Evolutionary conservation across 2,329 filamentous ascomycete species (phyloP).

Genomic region (Lizonia empirigonia): DNA sequence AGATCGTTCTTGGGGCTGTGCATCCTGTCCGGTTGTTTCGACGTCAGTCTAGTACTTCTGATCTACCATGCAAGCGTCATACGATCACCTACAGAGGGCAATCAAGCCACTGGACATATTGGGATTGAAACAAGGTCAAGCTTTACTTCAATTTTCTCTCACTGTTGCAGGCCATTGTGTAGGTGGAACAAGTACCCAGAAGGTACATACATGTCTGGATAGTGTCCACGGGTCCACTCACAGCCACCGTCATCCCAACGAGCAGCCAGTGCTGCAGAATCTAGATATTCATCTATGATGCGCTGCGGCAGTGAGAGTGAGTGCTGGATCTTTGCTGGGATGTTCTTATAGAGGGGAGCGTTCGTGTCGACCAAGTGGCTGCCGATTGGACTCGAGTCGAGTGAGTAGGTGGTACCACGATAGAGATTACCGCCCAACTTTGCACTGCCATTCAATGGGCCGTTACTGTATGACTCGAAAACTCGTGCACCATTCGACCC

Average conservation of each 20-base stretch:
- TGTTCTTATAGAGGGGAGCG: conserved; percentile 51
- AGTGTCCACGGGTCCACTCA: conserved; percentile 55
- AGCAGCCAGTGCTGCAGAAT: conserved; percentile 34
- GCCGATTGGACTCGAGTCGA: conserved; percentile 47
- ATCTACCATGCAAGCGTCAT: no score
- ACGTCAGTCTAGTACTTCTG: no score
- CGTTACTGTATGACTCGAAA: conserved; percentile 43
- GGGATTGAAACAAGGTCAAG: no score
- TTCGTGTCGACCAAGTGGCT: conserved; percentile 51
- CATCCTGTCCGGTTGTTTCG: no score
- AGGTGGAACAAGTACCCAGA: conserved; percentile 50
- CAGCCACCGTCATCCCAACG: conserved; percentile 50
- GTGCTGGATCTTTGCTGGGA: conserved; percentile 41
- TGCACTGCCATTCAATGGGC: conserved; percentile 39
- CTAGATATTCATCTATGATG: conserved; percentile 50
- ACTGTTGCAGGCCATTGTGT: no score
- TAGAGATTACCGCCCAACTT: conserved; percentile 43
- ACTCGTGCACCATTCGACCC: conserved; percentile 66
- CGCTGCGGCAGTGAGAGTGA: conserved; percentile 43
- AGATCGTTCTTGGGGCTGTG: no score
- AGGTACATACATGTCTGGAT: conserved; percentile 51
- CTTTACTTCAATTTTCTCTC: no score
- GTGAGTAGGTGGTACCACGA: conserved; percentile 44
- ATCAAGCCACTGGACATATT: no score
- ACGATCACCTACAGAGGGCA: no score